Conservation (phyloP, 257 asterid genomes). For the Apocynum venetum region DNA sequence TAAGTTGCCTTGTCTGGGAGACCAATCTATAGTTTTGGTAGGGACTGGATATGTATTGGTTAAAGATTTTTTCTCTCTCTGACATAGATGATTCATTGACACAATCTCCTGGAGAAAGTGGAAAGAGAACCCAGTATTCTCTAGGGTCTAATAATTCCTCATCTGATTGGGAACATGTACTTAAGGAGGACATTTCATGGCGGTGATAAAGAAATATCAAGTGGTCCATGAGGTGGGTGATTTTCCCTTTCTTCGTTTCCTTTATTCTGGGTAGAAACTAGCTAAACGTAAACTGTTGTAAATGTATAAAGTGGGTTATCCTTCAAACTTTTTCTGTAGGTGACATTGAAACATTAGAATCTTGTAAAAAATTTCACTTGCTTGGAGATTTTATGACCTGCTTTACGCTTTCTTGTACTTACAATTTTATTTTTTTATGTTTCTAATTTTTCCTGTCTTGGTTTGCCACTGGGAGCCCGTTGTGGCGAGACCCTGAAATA, state of each 20-base stretch:
- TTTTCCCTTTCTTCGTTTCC: neutral
- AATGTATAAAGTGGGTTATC: neutral
- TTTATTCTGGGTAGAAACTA: neutral
- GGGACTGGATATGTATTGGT: slow-evolving; percentile 35
- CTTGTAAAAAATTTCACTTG: neutral
- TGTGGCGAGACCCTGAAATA: no score
- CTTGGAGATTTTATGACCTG: no score
- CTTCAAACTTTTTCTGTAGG: neutral
- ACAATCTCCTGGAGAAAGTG: slow-evolving; percentile 22
- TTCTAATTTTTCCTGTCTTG: no score
- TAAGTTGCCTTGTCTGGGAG: slow-evolving; percentile 9
- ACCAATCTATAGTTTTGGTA: slow-evolving; percentile 16
- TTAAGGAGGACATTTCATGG: slow-evolving; percentile 61
- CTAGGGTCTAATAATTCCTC: slow-evolving; percentile 48
- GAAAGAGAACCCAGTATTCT: slow-evolving; percentile 23
- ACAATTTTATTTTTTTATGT: no score
- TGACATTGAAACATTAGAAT: neutral
- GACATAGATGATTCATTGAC: slow-evolving; percentile 30
- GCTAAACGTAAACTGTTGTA: slow-evolving; percentile 2
- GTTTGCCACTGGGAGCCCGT: no score
- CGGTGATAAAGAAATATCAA: slow-evolving; percentile 10
- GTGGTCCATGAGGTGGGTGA: neutral
- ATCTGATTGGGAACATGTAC: slow-evolving; percentile 91
- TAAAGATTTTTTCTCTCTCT: slow-evolving; percentile 30
- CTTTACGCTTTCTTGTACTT: no score